Conservation (phyloP, 2,329 filamentous ascomycete genomes). For the Balansia obtecta region DNA sequence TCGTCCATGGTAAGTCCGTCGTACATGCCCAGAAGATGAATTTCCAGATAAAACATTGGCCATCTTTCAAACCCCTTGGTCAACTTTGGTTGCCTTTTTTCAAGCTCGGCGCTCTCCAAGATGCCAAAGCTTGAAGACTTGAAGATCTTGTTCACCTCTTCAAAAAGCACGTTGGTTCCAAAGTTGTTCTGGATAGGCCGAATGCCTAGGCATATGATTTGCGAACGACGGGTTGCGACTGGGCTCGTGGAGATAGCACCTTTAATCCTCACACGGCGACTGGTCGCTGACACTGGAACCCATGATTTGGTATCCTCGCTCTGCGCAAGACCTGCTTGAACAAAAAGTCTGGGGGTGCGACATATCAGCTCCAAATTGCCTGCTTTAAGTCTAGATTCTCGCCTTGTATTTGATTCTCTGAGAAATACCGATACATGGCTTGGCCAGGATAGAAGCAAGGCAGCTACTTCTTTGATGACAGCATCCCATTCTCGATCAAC, state of each 20-base stretch:
- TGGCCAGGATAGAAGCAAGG: constrained; percentile 60
- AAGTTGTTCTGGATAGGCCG: constrained; percentile 45
- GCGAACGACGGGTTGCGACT: constrained; percentile 55
- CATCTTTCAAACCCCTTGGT: constrained; percentile 65
- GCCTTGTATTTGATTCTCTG: constrained; percentile 32
- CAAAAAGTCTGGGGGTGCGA: constrained; percentile 38
- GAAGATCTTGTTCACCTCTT: constrained; percentile 70
- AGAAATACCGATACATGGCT: constrained; percentile 42
- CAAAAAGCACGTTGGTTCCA: constrained; percentile 55
- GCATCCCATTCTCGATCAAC: constrained; percentile 53
- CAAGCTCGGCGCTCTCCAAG: constrained; percentile 30
- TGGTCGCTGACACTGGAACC: constrained; percentile 58
- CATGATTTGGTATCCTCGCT: constrained; percentile 42
- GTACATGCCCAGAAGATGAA: constrained; percentile 28
- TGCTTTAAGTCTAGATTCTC: constrained; percentile 25
- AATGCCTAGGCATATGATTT: constrained; percentile 74
- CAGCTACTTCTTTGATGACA: constrained; percentile 45
- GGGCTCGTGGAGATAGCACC: constrained; percentile 63
- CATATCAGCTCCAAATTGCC: constrained; percentile 11
- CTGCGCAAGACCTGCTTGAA: constrained; percentile 53
- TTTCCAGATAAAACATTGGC: constrained; percentile 79
- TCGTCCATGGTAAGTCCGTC: constrained; percentile 24
- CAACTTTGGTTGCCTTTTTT: constrained; percentile 33
- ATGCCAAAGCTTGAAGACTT: constrained; percentile 63
- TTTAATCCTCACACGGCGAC: constrained; percentile 46